Evolutionary conservation across 192 early-diverging fungal species (phyloP), one percentile per base, ranked within the genome.

Genomic region (Polychytrium aggregatum): DNA sequence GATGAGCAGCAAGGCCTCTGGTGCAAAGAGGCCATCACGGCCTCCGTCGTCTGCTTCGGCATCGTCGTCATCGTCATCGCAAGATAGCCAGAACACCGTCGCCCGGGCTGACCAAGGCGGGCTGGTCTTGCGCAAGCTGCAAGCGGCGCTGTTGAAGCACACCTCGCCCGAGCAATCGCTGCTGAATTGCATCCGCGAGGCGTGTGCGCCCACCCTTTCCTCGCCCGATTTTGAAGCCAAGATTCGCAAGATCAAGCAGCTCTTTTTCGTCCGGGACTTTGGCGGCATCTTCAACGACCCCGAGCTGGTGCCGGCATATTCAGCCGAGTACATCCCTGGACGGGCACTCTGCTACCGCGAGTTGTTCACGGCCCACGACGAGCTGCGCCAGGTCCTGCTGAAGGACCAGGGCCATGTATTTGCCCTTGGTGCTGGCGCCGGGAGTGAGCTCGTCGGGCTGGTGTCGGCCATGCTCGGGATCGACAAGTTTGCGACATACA

Each of bases 341-440:
- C 79, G 92, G 17, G 79, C 90, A 2, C 55, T 97, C 17, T 89
- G 87, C 55, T 97, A 92, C 60, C 82, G 74, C 40, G 69, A 83
- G 42, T 54, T 92, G 29, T 86, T 91, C 51, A 43, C 56, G 37
- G 50, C 54, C 24, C 51, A 70, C 44, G 52, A 64, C 0, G 53
- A 66, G 29, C 44, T 90, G n/a, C 47, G 71, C 26, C 47, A 31
- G 0, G 59, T 90, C 0, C 53, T 83, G 45, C n/a, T 17, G 33
- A 31, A 40, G 11, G 22, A 44, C 3, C 45, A 53, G 0, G 60
- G 61, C 7, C 76, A 73, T 0, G 56, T 50, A 4, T 65, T 92
- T 1, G 79, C 74, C 37, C 66, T 92, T 27, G 92, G 92, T 13
- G 82, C 83, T 8, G 92, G 92, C 0, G 78, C 82, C 5, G 92